Evolutionary conservation across 2,329 filamentous ascomycete genomes (phyloP), one percentile per base, ranked within the genome.

Genomic region (Colletotrichum cordylinicola): DNA sequence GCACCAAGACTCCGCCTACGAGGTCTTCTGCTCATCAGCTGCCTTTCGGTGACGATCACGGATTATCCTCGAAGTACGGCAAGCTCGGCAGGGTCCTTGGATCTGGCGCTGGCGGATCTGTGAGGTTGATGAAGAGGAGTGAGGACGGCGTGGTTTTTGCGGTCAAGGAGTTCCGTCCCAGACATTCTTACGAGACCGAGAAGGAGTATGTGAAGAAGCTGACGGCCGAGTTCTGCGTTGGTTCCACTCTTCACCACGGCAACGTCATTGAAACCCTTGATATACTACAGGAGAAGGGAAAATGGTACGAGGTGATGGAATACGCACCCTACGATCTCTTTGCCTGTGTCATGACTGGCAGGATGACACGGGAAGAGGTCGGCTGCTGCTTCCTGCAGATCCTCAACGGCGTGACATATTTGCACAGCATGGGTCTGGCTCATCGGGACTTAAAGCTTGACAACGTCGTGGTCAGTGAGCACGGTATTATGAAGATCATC

Each of bases 261-360:
- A 99, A 99, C 83, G 96, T 99, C 79, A 98, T 99, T 80, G 97
- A 99, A 84, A 98, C 97, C 1, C 90, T 99, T 79, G 97, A 99
- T 84, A 98, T 99, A 78, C 92, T 99, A 13, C 95, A 98, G 79
- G 97, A 99, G 85, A 97, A 96, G 84, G 93, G 92, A 67, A 96
- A 94, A 78, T 99, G 97, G 95, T 99, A 96, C 81, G 96, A 98
- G 82, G 97, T 99, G 56, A 99, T 99, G 97, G 97, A 99, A 83
- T 99, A 98, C 82, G 97, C 96, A 13, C 97, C 97, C 0, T 99
- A 90, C 82, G 97, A 99, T 83, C 90, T 99, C 35, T 99, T 99
- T 83, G 97, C 97, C 15, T 98, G 98, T 78, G 97, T 99, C 79
- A 99, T 99, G 97, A 98, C 97, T 0, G 97, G 97, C 43, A 98